Evolutionary conservation across 1,284 basidiomycete species (phyloP).

Genomic region (Grifola frondosa): DNA sequence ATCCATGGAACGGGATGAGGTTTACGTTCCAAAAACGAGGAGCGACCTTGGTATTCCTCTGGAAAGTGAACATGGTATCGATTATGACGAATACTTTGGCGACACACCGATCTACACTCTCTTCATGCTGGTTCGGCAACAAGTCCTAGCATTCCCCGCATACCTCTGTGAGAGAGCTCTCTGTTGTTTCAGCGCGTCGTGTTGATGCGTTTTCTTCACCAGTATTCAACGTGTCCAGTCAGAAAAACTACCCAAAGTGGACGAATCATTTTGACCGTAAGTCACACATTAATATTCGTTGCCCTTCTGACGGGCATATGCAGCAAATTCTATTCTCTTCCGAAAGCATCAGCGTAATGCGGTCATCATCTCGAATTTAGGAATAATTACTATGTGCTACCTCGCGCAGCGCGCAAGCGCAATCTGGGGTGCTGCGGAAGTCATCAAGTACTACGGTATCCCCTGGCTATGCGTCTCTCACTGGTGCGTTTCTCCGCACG

Average conservation of each 20-base stretch:
- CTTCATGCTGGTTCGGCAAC: conserved; percentile 51
- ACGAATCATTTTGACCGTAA: conserved; percentile 58
- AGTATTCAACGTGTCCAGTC: conserved; percentile 63
- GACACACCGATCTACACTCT: conserved; percentile 59
- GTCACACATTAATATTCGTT: conserved; percentile 19
- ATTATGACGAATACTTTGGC: conserved; percentile 54
- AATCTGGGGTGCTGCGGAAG: conserved; percentile 35
- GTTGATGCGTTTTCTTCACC: neutral
- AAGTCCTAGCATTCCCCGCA: conserved; percentile 71
- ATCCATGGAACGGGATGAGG: conserved; percentile 53
- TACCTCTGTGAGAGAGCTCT: conserved; percentile 51
- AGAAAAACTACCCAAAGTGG: conserved; percentile 63
- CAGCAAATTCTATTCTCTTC: conserved; percentile 54
- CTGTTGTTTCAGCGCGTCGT: conserved; percentile 7
- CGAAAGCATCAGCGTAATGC: conserved; percentile 46
- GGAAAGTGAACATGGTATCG: conserved; percentile 32
- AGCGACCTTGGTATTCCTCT: conserved; percentile 46
- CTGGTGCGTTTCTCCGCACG: conserved; percentile 42
- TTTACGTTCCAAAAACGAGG: conserved; percentile 57
- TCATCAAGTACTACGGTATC: conserved; percentile 53
- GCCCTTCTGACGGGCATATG: too few species aligned
- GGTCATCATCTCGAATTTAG: conserved; percentile 53
- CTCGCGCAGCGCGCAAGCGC: conserved; percentile 32
- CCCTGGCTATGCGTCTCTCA: conserved; percentile 55
- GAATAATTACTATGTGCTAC: conserved; percentile 48